These are phyloP conservation scores for Colletotrichum godetiae DNA, from an alignment of 2,329 filamentous ascomycete genomes.

Conservation along the genomic window DNA sequence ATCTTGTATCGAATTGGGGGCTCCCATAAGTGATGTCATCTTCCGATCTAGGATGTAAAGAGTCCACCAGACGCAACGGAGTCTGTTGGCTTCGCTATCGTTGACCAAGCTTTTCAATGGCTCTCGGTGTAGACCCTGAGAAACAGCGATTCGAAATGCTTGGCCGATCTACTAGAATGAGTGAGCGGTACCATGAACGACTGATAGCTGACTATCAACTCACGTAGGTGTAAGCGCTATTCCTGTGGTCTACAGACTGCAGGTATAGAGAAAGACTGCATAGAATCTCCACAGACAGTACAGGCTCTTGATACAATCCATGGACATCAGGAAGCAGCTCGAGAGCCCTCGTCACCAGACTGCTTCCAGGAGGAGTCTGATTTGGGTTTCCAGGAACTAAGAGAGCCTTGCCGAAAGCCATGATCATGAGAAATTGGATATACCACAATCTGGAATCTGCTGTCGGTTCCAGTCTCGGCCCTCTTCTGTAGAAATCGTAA, in stretches of 20 bases:
- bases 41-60: constrained; percentile 30
- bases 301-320: constrained; percentile 49
- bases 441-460: constrained; percentile 54
- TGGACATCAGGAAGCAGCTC: constrained; percentile 50
- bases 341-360: constrained; percentile 44
- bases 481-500: constrained; percentile 42
- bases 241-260: constrained; percentile 56
- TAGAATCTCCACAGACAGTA: constrained; percentile 56
- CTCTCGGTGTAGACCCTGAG: constrained; percentile 16
- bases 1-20: constrained; percentile 19
- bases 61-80: constrained; percentile 18
- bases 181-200: background rate
- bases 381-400: constrained; percentile 60
- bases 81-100: background rate
- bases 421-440: constrained; percentile 63
- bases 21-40: constrained; percentile 16
- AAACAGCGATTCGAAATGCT: constrained; percentile 12
- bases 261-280: constrained; percentile 60
- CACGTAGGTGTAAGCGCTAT: constrained; percentile 53
- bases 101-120: background rate
- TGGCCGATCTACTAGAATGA: constrained; percentile 3
- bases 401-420: constrained; percentile 67
- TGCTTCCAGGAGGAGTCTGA: constrained; percentile 48
- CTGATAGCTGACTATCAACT: constrained; percentile 10
- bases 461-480: constrained; percentile 18